Conservation (phyloP, 441 rosid genomes). For the Erodium moschatum region DNA sequence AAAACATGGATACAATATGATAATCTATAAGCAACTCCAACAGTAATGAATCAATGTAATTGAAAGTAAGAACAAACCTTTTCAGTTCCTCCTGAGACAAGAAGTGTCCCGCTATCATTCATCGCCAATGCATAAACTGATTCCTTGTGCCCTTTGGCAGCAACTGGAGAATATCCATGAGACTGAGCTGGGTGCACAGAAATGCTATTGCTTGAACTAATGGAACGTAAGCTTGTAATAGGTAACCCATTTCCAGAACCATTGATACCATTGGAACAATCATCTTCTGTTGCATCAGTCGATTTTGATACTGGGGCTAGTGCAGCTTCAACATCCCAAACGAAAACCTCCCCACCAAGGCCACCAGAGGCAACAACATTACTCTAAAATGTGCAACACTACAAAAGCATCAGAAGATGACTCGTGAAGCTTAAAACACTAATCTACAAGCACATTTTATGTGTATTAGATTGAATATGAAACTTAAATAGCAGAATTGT, state of each 20-base stretch:
- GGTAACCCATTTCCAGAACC: conserved; percentile 52
- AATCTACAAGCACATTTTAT: conserved; percentile 12
- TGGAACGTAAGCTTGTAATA: conserved; percentile 61
- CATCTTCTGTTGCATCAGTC: conserved; percentile 63
- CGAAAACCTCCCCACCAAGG: conserved; percentile 96
- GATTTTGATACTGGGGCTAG: conserved; percentile 64
- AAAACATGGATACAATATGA: background rate
- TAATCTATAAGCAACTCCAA: background rate
- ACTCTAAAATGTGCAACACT: conserved; percentile 69
- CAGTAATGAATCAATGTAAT: background rate
- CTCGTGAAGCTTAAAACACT: conserved; percentile 17
- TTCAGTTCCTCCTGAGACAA: conserved; percentile 98
- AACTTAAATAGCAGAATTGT: conserved; percentile 22
- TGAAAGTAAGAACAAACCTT: conserved; percentile 42
- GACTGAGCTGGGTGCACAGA: conserved; percentile 54
- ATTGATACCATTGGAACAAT: conserved; percentile 52
- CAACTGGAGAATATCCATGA: conserved; percentile 62
- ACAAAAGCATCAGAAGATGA: conserved; percentile 58
- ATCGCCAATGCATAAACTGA: conserved; percentile 96
- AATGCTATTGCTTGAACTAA: conserved; percentile 77
- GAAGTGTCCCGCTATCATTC: conserved; percentile 79
- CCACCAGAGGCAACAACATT: conserved; percentile 97
- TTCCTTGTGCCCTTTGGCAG: conserved; percentile 96
- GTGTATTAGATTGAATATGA: conserved; percentile 12
- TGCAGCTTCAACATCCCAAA: conserved; percentile 93